Evolutionary conservation across 2,329 filamentous ascomycete genomes (phyloP), one percentile per base, ranked within the genome.

Genomic region (Epicoccum sorghinum): DNA sequence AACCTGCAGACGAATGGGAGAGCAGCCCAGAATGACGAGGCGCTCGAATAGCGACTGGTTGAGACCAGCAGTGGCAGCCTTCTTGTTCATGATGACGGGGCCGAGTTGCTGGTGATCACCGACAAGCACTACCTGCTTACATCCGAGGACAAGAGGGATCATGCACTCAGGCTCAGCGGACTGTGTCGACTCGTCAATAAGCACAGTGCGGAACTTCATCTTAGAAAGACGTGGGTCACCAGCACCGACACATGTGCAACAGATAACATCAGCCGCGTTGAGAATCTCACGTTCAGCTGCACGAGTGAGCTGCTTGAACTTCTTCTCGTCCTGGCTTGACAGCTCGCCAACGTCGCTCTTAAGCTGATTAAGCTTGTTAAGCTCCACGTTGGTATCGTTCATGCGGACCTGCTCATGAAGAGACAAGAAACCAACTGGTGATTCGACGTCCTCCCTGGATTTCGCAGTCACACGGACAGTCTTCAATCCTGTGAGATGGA

Each of bases 21-120:
- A 87, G 67, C 92, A 89, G 39, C 89, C 89, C n/a, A 98, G 84
- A 68, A 93, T 91, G 66, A 98, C 93, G 45, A 99, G 83, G 67
- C 95, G 91, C 79, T 99, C 95, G 70, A 99, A 99, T 8, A 99
- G 82, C n/a, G 93, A 98, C 76, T 98, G 95, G 77, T 98, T 97
- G 13, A 99, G 82, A 57, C 95, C 95, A 50, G 95, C 95, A 78
- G 98, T 98, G 58, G 95, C 95, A 12, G 95, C 95, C 78, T 98
- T 98, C 83, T 99, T 99, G 83, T 99, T 99, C 93, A 99, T 99
- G 72, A 99, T 98, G 67, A 99, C 95, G 1, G 95, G 95, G 0
- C 95, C 95, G 61, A 99, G 86, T 75, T 99, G 95, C 76, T 98
- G 96, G 77, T 99, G 95, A 71, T 99, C 95, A 71, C 95, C 95